A percentile compares a stretch with the other conserved stretches of the same genome.
phyloP scores from a whole-genome alignment of 192 early-diverging fungal species.

The Linnemannia exigua region DNA sequence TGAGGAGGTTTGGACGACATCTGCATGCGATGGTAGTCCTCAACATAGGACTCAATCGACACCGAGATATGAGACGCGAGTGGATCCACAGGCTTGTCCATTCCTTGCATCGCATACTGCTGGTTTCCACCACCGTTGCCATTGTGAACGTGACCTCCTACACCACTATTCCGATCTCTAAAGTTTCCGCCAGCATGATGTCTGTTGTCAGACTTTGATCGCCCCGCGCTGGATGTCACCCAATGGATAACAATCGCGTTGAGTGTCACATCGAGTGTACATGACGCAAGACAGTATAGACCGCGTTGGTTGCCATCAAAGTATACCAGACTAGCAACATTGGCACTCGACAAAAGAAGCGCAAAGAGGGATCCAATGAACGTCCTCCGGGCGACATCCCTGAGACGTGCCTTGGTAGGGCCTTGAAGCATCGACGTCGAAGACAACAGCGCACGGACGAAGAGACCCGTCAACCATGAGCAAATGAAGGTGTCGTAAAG shows the following conservation, averaged over 20 bases:
- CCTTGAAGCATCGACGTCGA: slow-evolving; percentile 48
- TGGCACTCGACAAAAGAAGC: slow-evolving; percentile 54
- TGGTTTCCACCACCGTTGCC: background rate
- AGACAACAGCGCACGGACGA: slow-evolving; percentile 30
- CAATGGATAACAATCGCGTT: slow-evolving; percentile 62
- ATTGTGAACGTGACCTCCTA: background rate
- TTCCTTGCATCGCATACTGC: slow-evolving; percentile 13
- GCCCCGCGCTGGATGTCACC: slow-evolving; percentile 47
- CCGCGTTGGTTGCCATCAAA: slow-evolving; percentile 60
- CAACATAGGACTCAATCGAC: slow-evolving; percentile 43
- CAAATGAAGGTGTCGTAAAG: slow-evolving; percentile 36
- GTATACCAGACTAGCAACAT: slow-evolving; percentile 48
- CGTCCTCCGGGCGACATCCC: slow-evolving; percentile 55
- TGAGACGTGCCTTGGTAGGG: slow-evolving; percentile 31
- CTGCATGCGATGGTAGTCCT: slow-evolving; percentile 44
- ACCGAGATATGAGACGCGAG: slow-evolving; percentile 42
- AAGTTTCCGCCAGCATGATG: background rate
- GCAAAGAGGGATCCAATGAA: slow-evolving; percentile 55
- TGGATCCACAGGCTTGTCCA: slow-evolving; percentile 18
- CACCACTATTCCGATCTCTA: background rate
- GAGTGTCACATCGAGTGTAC: slow-evolving; percentile 63
- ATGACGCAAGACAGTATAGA: slow-evolving; percentile 57
- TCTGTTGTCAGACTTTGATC: background rate
- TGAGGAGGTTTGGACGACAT: background rate
- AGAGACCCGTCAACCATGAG: slow-evolving; percentile 37